Base-by-base conservation (phyloP, 805 yeast genomes). In the Alloascoidea africana region DNA sequence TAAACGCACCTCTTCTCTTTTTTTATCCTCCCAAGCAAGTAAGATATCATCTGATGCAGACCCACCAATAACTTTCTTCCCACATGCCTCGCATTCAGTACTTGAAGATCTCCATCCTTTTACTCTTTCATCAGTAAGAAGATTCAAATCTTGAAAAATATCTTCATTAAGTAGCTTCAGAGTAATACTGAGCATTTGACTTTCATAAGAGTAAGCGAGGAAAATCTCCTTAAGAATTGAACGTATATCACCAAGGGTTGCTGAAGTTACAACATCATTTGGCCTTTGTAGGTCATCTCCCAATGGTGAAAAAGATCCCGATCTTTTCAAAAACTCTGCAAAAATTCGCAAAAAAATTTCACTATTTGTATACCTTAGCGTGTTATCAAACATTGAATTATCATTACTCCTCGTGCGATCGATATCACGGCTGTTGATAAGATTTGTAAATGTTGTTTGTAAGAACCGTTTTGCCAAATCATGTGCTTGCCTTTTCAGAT, bases 51-150 rank as follows among this genome's bases (percentile, higher is more conserved):
- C 58, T 16, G 65, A 59, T 2, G 80, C 51, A 1, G 73, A 71
- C 1, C 70, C 53, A 0, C 96, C 95, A 75, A 86, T 77, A 23
- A 86, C 58, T 15, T 60, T 59, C 43, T 73, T 74, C 1, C 84
- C 87, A 54, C 96, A 87, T 0, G 78, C 70, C 27, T 79, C 79
- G 53, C 96, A 87, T 36, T 66, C 71, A 17, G 60, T 59, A 17
- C 56, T 58, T 1, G 64, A 45, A 2, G 67, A 62, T 0, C 76
- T 61, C 85, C 93, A 79, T 0, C 96, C 96, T 27, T 58, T 53
- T 0, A 62, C 45, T 16, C 68, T 59, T 23, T 62, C 59, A 2
- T 46, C 42, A 8, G 67, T 60, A 6, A 78, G 56, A 2, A 48
- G 44, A 8, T 60, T 50, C 50, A 76, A 55, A 41, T 68, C 65